phyloP scores from a whole-genome alignment of 352 stramenopile genomes.

The Phytopythium mirpurense region DNA sequence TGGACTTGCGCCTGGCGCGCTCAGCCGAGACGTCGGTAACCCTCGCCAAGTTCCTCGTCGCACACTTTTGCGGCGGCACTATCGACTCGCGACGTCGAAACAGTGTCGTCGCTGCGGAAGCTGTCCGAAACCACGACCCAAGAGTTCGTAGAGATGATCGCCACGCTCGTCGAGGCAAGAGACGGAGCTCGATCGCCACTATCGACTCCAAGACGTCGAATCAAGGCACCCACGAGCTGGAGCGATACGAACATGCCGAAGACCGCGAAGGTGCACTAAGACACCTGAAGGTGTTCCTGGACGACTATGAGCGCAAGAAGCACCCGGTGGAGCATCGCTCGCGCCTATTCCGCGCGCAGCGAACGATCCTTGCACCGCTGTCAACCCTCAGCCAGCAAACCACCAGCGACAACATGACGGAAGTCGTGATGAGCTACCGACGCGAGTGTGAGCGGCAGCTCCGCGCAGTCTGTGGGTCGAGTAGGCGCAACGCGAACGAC shows the following conservation, averaged over 20 bases:
- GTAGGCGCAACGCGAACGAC: not conserved
- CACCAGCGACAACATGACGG: conserved; percentile 1
- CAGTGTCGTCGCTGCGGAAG: not conserved
- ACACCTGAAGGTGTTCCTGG: conserved; percentile 26
- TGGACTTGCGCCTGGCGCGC: conserved; percentile 53
- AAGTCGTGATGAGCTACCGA: conserved; percentile 1
- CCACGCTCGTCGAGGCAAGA: not conserved
- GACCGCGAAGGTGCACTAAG: not conserved
- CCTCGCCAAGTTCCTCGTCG: conserved; percentile 54
- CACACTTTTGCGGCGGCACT: conserved; percentile 19
- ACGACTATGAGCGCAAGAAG: conserved; percentile 23
- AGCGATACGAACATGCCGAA: not conserved
- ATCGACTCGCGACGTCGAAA: not conserved
- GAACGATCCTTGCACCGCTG: conserved; percentile 24
- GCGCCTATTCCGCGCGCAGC: conserved; percentile 21
- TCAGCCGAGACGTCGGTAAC: conserved; percentile 49
- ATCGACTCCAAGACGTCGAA: not conserved
- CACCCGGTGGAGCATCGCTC: conserved; percentile 21
- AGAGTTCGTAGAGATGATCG: not conserved
- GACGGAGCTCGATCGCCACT: not conserved
- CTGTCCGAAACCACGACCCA: not conserved
- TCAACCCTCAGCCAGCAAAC: conserved; percentile 17
- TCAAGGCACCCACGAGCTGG: conserved; percentile 1
- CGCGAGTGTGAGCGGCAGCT: not conserved
- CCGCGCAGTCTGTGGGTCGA: not conserved